Percentiles rank a stretch among this genome's conserved stretches.
Conservation (phyloP, 257 asterid species). For the Jasminum sambac region DNA sequence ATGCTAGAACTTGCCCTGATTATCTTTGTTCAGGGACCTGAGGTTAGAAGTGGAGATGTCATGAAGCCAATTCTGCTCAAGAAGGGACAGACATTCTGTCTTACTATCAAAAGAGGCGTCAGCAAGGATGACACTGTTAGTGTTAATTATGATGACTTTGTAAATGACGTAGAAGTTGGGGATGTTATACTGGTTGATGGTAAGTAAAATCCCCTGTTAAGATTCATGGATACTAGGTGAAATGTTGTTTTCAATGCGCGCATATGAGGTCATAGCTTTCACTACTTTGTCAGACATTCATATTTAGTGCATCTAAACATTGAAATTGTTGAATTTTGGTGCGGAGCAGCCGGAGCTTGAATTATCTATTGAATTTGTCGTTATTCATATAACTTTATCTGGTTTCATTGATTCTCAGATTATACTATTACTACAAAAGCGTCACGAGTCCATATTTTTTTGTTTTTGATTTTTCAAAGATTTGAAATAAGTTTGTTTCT, state of each 20-base stretch:
- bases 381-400: neutral
- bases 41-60: constrained; percentile 98
- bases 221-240: neutral
- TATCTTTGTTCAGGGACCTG: constrained; percentile 77
- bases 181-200: constrained; percentile 91
- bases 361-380: neutral
- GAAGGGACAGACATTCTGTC: constrained; percentile 94
- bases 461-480: neutral
- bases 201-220: constrained; percentile 35
- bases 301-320: neutral
- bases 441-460: neutral
- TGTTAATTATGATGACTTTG: constrained; percentile 93
- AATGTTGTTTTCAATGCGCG: constrained; percentile 15
- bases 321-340: neutral
- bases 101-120: constrained; percentile 85
- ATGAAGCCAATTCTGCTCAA: constrained; percentile 72
- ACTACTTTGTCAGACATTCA: neutral
- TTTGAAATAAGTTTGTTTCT: constrained; percentile 6
- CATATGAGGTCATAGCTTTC: constrained; percentile 1
- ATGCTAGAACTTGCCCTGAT: neutral
- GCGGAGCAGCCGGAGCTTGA: neutral
- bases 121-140: constrained; percentile 86
- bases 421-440: neutral
- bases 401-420: neutral
- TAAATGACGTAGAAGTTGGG: constrained; percentile 85